phyloP scores from a whole-genome alignment of 352 stramenopile genomes.

The Globisporangium orthogonon region DNA sequence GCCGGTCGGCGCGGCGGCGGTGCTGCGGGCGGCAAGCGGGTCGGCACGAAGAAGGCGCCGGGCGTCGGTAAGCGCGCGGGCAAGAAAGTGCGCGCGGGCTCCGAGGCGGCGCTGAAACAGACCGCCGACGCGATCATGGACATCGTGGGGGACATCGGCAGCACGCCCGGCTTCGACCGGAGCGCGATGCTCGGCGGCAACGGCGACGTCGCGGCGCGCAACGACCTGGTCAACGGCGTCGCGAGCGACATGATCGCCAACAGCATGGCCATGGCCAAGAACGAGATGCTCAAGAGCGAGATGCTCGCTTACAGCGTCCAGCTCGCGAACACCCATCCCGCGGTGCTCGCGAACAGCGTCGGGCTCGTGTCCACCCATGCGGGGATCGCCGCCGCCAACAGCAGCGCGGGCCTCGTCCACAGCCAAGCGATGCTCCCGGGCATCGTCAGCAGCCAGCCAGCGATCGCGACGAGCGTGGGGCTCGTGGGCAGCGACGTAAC shows the following conservation, averaged over 20 bases:
- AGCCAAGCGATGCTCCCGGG: background rate
- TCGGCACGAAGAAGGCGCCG: background rate
- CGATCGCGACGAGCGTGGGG: background rate
- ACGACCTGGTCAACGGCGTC: background rate
- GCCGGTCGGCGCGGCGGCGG: background rate
- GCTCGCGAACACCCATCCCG: background rate
- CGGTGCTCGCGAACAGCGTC: background rate
- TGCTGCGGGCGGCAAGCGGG: background rate
- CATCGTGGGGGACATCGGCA: background rate
- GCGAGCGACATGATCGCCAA: background rate
- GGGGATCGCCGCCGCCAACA: background rate
- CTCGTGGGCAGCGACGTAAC: background rate
- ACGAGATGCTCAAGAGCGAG: conserved; percentile 1
- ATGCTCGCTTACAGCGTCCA: background rate
- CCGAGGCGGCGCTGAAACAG: background rate
- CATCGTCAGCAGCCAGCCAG: background rate
- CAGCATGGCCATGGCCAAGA: conserved; percentile 1
- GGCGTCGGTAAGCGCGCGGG: conserved; percentile 4
- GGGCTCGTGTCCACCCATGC: background rate
- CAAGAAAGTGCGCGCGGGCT: conserved; percentile 3
- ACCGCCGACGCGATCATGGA: conserved; percentile 1
- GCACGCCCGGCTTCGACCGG: background rate
- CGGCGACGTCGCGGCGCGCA: background rate
- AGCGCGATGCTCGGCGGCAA: background rate
- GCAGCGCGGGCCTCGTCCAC: background rate